These are phyloP conservation scores for Sphagnum fallax DNA, from an alignment of 228 moss, liverwort and hornwort species.

Conservation along the genomic window DNA sequence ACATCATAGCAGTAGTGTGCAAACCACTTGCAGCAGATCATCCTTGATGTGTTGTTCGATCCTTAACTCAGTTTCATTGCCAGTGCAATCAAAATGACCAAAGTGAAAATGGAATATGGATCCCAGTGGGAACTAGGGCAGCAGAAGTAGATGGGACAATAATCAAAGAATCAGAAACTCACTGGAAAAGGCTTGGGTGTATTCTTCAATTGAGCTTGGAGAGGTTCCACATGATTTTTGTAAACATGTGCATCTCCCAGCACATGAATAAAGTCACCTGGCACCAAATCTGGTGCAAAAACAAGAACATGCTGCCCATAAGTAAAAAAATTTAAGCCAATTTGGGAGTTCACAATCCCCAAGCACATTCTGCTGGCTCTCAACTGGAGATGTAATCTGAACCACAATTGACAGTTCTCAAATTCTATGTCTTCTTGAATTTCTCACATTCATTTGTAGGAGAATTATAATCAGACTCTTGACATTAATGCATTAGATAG, in stretches of 20 bases:
- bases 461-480: too few species aligned
- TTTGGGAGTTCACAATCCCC: too few species aligned
- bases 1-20: neutral
- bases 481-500: too few species aligned
- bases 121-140: neutral
- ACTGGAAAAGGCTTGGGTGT: conserved; percentile 77
- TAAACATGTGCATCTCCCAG: conserved; percentile 86
- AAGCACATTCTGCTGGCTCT: too few species aligned
- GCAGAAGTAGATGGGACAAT: neutral
- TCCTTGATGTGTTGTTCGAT: too few species aligned
- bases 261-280: conserved; percentile 83
- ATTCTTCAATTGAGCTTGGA: conserved; percentile 58
- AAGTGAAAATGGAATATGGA: neutral
- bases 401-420: too few species aligned
- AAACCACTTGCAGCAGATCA: neutral
- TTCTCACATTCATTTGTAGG: too few species aligned
- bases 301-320: neutral
- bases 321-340: neutral
- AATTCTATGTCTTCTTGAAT: too few species aligned
- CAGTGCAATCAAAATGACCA: neutral
- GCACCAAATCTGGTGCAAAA: conserved; percentile 42
- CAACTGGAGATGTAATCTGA: too few species aligned
- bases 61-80: neutral
- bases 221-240: conserved; percentile 69
- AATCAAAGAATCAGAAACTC: conserved; percentile 1